Conservation (phyloP, 1,284 basidiomycete species). For the Heterobasidion occidentale region DNA sequence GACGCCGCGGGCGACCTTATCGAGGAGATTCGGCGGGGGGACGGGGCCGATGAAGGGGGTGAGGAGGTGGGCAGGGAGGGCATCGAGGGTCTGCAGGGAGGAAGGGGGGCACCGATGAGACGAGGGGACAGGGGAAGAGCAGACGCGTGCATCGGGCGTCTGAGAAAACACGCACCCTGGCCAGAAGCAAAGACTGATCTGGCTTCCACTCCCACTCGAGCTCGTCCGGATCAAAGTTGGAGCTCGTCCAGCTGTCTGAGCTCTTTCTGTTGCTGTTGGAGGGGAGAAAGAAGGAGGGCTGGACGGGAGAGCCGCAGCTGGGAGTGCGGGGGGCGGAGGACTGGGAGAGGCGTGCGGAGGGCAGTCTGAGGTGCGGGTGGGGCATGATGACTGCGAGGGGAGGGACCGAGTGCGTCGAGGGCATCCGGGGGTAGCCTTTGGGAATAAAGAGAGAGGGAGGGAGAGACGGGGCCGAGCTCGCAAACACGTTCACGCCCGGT, state of each 20-base stretch:
- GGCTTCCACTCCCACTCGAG: slow-evolving; percentile 64
- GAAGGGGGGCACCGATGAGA: background rate
- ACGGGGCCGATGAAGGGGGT: slow-evolving; percentile 76
- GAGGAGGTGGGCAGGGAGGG: slow-evolving; percentile 70
- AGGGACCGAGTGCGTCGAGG: slow-evolving; percentile 11
- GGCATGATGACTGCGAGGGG: slow-evolving; percentile 30
- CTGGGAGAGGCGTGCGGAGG: slow-evolving; percentile 21
- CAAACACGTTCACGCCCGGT: no score
- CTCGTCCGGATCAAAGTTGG: slow-evolving; percentile 56
- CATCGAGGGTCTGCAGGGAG: slow-evolving; percentile 59
- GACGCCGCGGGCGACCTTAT: slow-evolving; percentile 73
- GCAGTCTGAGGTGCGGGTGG: slow-evolving; percentile 23
- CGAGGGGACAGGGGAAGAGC: background rate
- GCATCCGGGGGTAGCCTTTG: background rate
- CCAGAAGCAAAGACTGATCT: slow-evolving; percentile 59
- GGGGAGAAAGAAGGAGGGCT: slow-evolving; percentile 36
- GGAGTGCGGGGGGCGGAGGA: slow-evolving; percentile 26
- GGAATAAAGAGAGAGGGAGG: slow-evolving; percentile 3
- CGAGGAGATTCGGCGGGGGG: slow-evolving; percentile 74
- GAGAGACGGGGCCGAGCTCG: background rate
- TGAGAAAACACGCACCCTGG: slow-evolving; percentile 40
- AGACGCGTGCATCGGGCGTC: slow-evolving; percentile 7
- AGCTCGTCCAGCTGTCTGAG: slow-evolving; percentile 77
- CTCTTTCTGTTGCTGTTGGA: slow-evolving; percentile 56
- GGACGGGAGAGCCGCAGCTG: slow-evolving; percentile 24